A percentile compares a stretch with the other conserved stretches of the same genome.
Conservation (phyloP, 495 filamentous ascomycete genomes). For the Xylaria curta region DNA sequence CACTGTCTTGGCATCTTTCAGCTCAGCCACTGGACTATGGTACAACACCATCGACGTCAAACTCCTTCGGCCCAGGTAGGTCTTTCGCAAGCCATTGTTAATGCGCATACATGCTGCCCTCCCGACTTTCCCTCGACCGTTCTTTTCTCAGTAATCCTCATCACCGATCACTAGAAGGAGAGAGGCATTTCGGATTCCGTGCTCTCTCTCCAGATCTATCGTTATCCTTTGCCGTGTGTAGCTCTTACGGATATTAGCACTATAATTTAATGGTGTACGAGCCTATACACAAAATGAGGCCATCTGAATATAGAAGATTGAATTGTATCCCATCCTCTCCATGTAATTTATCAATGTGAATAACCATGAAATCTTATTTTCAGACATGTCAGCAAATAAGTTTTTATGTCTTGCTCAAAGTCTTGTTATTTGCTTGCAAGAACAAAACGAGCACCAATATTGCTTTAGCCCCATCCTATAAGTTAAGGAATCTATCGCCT, state of each 20-base stretch:
- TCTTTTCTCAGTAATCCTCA: neutral
- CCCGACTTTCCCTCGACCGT: too few species aligned
- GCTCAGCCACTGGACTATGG: neutral
- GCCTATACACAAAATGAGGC: neutral
- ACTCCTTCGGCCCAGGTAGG: neutral
- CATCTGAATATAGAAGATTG: neutral
- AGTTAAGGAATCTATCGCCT: neutral
- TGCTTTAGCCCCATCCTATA: too few species aligned
- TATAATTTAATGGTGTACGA: too few species aligned
- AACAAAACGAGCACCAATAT: neutral
- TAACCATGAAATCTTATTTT: neutral
- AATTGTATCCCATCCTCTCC: neutral
- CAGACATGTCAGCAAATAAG: neutral
- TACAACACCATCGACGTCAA: neutral
- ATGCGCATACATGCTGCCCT: neutral
- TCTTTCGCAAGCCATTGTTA: neutral
- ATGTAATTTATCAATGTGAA: neutral
- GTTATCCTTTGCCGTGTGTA: neutral
- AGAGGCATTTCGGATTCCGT: neutral
- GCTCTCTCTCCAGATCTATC: neutral
- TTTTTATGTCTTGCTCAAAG: neutral
- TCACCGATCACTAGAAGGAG: too few species aligned
- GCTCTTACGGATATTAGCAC: neutral
- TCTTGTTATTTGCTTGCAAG: neutral
- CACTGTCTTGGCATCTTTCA: neutral